A percentile compares a stretch with the other conserved stretches of the same genome.
phyloP scores from a whole-genome alignment of 1,139 yeast species.

The Protomyces pachydermus region DNA sequence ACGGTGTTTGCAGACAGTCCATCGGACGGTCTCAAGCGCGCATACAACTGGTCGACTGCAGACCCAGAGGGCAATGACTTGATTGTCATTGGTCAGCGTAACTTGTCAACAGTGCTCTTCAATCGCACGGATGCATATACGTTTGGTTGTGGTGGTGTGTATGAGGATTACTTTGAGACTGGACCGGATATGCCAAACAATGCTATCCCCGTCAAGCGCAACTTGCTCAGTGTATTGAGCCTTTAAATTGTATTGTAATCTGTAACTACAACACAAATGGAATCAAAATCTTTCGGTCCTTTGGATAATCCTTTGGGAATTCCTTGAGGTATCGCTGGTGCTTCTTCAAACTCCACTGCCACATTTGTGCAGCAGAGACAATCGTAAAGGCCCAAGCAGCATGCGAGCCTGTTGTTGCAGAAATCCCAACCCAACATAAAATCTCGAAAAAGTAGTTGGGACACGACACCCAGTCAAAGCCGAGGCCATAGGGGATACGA shows the following conservation, averaged over 20 bases:
- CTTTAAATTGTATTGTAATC: not conserved
- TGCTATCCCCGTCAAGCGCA: not conserved
- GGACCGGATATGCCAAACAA: not conserved
- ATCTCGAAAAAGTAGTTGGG: slow-evolving; percentile 92
- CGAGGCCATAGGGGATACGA: slow-evolving; percentile 52
- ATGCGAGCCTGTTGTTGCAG: slow-evolving; percentile 63
- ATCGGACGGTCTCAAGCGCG: not conserved
- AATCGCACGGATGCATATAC: not conserved
- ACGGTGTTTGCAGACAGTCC: slow-evolving; percentile 19
- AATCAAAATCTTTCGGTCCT: slow-evolving; percentile 58
- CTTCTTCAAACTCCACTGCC: slow-evolving; percentile 69
- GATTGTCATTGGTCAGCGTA: not conserved
- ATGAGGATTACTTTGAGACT: not conserved
- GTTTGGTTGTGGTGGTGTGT: not conserved
- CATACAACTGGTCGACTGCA: not conserved
- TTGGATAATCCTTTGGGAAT: slow-evolving; percentile 72
- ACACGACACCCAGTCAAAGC: slow-evolving; percentile 45
- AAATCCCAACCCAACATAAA: slow-evolving; percentile 64
- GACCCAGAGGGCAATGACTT: not conserved
- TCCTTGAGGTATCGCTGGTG: slow-evolving; percentile 62
- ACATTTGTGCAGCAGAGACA: slow-evolving; percentile 75
- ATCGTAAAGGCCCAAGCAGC: slow-evolving; percentile 56
- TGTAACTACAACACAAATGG: slow-evolving; percentile 48
- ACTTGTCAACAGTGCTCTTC: not conserved
- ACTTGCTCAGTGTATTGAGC: not conserved